These are phyloP conservation scores for Lophiostoma macrostomum DNA, from an alignment of 495 filamentous ascomycete genomes.

Conservation along the genomic window DNA sequence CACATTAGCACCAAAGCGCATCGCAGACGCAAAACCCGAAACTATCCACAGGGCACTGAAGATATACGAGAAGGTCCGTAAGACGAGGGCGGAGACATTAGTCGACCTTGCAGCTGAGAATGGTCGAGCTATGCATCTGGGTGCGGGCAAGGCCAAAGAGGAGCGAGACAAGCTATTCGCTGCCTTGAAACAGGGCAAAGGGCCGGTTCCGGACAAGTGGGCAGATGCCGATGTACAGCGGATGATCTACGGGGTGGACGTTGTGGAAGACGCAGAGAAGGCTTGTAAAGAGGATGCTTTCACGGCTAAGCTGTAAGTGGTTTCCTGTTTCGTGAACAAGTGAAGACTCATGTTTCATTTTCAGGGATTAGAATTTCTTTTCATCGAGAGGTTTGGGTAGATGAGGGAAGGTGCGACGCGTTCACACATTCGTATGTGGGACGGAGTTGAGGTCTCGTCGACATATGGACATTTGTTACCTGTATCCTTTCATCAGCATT, in stretches of 20 bases:
- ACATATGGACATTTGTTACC: too few species aligned
- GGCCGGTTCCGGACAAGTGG: constrained; percentile 73
- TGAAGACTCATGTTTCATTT: too few species aligned
- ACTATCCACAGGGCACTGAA: constrained; percentile 62
- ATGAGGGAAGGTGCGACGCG: too few species aligned
- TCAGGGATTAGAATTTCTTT: too few species aligned
- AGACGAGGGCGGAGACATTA: constrained; percentile 64
- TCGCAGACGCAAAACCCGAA: constrained; percentile 52
- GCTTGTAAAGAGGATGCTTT: constrained; percentile 51
- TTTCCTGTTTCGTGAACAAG: neutral
- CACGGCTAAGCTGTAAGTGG: constrained; percentile 22
- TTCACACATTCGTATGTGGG: too few species aligned
- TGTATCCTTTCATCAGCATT: too few species aligned
- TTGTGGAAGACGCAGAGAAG: constrained; percentile 58
- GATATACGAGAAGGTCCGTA: constrained; percentile 71
- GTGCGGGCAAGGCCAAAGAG: constrained; percentile 71
- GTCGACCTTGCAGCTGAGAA: constrained; percentile 68
- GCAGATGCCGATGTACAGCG: constrained; percentile 74
- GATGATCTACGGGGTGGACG: constrained; percentile 72
- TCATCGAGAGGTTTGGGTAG: too few species aligned
- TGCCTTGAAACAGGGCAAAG: constrained; percentile 56
- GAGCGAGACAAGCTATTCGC: constrained; percentile 71
- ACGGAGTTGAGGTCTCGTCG: too few species aligned
- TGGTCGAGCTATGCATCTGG: constrained; percentile 67
- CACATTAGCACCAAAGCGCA: constrained; percentile 49